These are phyloP conservation scores for Vitis hybrid DNA, from an alignment of 177 flowering plant genomes.

Conservation along the genomic window DNA sequence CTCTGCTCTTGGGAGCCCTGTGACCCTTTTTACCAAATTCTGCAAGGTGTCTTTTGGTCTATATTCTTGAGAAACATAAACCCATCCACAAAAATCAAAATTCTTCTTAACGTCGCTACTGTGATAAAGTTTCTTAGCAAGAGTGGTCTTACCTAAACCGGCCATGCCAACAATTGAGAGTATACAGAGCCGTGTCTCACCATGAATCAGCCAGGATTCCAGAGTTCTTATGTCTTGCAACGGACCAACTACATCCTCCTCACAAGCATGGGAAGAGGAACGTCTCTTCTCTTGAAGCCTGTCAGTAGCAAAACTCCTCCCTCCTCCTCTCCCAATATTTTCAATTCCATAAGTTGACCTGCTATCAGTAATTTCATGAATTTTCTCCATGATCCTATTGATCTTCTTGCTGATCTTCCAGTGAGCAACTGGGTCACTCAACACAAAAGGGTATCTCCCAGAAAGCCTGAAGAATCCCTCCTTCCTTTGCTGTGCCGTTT, in stretches of 20 bases:
- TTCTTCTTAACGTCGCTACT: background rate
- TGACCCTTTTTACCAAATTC: background rate
- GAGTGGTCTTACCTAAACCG: conserved; percentile 16
- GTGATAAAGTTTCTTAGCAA: conserved; percentile 14
- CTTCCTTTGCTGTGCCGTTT: background rate
- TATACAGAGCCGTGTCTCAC: background rate
- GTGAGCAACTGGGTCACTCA: background rate
- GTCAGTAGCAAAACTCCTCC: background rate
- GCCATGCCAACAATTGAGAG: conserved; percentile 15
- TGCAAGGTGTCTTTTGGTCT: background rate
- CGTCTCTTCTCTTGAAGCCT: background rate
- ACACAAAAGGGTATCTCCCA: background rate
- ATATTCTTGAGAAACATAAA: conserved; percentile 12
- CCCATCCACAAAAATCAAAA: conserved; percentile 9
- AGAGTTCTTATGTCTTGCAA: conserved; percentile 8
- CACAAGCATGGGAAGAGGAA: background rate
- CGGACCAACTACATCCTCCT: conserved; percentile 7
- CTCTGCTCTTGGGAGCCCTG: too few species aligned
- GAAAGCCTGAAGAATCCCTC: too few species aligned
- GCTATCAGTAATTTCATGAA: background rate
- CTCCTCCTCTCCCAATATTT: background rate
- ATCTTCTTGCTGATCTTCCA: conserved; percentile 1
- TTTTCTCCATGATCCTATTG: background rate
- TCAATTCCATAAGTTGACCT: background rate
- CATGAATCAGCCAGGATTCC: background rate